These are phyloP conservation scores for Nakazawaea holstii DNA, from an alignment of 805 yeast genomes.

Conservation along the genomic window DNA sequence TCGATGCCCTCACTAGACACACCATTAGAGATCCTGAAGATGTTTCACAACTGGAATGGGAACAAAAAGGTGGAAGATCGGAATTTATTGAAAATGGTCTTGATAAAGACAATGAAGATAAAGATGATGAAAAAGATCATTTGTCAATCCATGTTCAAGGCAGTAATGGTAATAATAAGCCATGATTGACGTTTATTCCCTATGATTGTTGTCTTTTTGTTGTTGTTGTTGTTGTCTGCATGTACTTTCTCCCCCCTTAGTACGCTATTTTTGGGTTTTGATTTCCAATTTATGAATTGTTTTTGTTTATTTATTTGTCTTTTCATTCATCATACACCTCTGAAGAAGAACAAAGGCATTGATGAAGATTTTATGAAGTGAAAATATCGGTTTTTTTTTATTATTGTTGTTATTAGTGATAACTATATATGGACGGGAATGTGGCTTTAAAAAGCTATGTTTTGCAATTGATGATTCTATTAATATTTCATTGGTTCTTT, in stretches of 20 bases:
- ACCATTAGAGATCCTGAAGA: constrained; percentile 1
- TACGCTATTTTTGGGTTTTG: not conserved
- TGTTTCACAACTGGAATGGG: constrained; percentile 8
- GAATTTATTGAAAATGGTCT: constrained; percentile 5
- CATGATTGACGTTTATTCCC: too few species aligned
- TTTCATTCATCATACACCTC: not conserved
- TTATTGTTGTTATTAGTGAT: not conserved
- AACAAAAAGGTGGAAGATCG: constrained; percentile 9
- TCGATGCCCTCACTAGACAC: constrained; percentile 5
- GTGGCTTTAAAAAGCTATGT: too few species aligned
- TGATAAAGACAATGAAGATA: not conserved
- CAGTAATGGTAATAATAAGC: too few species aligned
- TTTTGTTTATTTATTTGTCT: too few species aligned
- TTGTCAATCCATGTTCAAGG: too few species aligned
- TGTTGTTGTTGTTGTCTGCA: too few species aligned
- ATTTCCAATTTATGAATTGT: not conserved
- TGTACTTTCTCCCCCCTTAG: too few species aligned
- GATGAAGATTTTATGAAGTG: not conserved
- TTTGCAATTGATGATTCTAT: too few species aligned
- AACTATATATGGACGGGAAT: too few species aligned
- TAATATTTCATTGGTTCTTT: too few species aligned
- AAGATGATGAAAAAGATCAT: not conserved
- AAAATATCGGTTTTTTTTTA: not conserved
- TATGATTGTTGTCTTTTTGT: too few species aligned
- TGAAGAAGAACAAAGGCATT: not conserved